phyloP scores from a whole-genome alignment of 805 yeast genomes.

The Zygoascus tannicola region DNA sequence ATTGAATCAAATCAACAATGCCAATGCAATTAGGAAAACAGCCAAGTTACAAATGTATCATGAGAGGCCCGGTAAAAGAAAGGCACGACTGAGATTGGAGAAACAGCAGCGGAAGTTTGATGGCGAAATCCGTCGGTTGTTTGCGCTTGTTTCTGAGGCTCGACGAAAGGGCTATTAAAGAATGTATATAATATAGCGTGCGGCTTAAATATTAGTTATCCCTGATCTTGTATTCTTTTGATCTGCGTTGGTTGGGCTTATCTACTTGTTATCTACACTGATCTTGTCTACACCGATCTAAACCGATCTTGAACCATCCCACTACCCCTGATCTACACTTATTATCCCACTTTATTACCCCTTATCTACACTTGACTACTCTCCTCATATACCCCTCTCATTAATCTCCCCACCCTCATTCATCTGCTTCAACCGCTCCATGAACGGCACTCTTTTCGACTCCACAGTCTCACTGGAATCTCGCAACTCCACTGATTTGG shows the following conservation, averaged over 20 bases:
- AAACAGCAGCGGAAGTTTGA: conserved; percentile 26
- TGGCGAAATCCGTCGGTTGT: conserved; percentile 26
- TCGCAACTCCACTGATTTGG: background rate
- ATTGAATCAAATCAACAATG: conserved; percentile 21
- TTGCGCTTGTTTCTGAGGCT: conserved; percentile 28
- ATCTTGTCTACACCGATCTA: too few relatives aligned
- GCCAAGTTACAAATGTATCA: conserved; percentile 23
- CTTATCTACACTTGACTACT: too few relatives aligned
- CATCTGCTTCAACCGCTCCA: conserved; percentile 9
- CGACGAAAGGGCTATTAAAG: conserved; percentile 21
- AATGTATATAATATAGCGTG: too few relatives aligned
- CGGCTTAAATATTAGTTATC: too few relatives aligned
- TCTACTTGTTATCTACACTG: too few relatives aligned
- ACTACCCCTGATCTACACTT: too few relatives aligned
- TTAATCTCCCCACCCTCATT: too few relatives aligned
- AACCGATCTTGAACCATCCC: too few relatives aligned
- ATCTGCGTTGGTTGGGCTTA: too few relatives aligned
- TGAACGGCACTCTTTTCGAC: conserved; percentile 3
- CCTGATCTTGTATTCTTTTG: too few relatives aligned
- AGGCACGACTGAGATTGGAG: conserved; percentile 23
- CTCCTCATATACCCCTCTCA: too few relatives aligned
- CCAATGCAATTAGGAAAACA: conserved; percentile 23
- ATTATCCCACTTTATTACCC: too few relatives aligned
- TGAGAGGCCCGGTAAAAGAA: conserved; percentile 29
- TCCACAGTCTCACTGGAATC: conserved; percentile 3